These are phyloP conservation scores for Bothriochloa decipiens DNA, from an alignment of 176 grass and related monocot species.

Conservation along the genomic window DNA sequence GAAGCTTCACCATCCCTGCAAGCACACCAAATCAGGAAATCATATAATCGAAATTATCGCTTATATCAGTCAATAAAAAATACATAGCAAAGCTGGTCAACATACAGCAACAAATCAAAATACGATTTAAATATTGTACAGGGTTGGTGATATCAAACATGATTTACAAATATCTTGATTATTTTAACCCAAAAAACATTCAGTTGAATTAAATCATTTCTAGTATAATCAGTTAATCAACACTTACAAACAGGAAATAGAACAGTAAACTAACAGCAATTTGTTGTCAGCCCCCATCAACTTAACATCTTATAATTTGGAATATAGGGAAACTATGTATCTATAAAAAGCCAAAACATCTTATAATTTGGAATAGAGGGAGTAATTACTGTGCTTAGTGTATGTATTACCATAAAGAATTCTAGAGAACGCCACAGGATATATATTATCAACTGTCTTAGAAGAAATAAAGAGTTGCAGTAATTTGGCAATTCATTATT, in stretches of 20 bases:
- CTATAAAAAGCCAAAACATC: background rate
- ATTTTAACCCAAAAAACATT: background rate
- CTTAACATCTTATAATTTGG: no score
- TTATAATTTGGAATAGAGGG: background rate
- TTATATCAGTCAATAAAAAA: conserved; percentile 20
- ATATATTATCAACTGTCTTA: conserved; percentile 9
- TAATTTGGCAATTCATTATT: background rate
- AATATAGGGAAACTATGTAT: background rate
- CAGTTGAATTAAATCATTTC: conserved; percentile 3
- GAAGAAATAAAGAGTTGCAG: conserved; percentile 21
- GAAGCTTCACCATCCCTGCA: conserved; percentile 82
- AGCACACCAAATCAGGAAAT: conserved; percentile 45
- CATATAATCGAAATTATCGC: background rate
- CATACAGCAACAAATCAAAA: conserved; percentile 22
- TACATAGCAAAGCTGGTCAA: background rate
- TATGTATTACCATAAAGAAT: conserved; percentile 5
- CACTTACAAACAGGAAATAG: conserved; percentile 2
- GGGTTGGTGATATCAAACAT: background rate
- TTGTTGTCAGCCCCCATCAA: conserved; percentile 5
- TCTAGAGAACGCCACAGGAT: conserved; percentile 9
- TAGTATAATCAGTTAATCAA: conserved; percentile 16
- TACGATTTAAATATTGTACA: background rate
- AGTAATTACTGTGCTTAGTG: conserved; percentile 8
- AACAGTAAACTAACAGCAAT: conserved; percentile 26
- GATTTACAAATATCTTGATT: conserved; percentile 8